Base-by-base conservation (phyloP, 73 alveolate genomes). In the Stentor coeruleus region DNA sequence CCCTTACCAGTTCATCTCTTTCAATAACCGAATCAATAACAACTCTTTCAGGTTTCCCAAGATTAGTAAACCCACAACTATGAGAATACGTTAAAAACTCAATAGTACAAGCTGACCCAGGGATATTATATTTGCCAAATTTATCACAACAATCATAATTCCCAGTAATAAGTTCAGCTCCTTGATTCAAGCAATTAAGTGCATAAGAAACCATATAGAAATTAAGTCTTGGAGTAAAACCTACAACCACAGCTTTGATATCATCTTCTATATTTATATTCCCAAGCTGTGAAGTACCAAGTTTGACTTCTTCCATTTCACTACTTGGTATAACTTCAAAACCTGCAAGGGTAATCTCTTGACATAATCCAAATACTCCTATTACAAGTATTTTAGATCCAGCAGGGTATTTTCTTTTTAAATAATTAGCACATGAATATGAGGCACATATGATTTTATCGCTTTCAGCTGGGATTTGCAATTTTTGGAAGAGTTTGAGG, bases 61-160 rank as follows among this genome's bases (percentile, higher is more conserved):
- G 15, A 66, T 66, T 66, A 20, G 11, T 40, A 2, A 66, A 66
- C 2, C 37, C 79, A 0, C 20, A 37, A 1, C 39, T 31, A 20
- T 37, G 14, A 0, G 79, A 37, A 66, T 31, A 66, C 33, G 49
- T 66, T 40, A 66, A 66, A 66, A 31, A 20, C n/a, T 66, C 79
- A 66, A 66, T 40, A 1, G 37, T 66, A 40, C 79, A 66, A 20
- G 40, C 79, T 28, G 40, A 20, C 33, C 77, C 77, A 0, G 83
- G 83, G 0, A n/a, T 28, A 37, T 75, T 36, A n/a, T 75, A 75
- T 39, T 75, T 75, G 1, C 83, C 83, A 75, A 75, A 37, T 37
- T 35, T 75, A 37, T 39, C 74, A 75, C n/a, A 75, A 39, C n/a
- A 38, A 2, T 75, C 83, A 75, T 39, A 40, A 75, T 75, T 75